These are phyloP conservation scores for Byssothecium circinans DNA, from an alignment of 2,329 filamentous ascomycete species.

Conservation along the genomic window DNA sequence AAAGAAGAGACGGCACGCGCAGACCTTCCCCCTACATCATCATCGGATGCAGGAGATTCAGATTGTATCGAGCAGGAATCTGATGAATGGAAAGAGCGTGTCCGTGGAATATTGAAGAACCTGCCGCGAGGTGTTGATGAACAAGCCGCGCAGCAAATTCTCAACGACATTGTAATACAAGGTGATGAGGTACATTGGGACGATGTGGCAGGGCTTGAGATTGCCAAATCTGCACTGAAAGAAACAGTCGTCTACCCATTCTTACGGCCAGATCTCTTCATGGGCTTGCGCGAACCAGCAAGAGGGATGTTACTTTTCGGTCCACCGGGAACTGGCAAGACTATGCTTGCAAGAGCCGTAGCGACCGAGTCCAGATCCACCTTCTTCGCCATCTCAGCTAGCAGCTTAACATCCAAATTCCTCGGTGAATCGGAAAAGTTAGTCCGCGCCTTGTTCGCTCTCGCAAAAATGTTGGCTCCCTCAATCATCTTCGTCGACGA, in stretches of 20 bases:
- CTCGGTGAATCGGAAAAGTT: conserved; percentile 96
- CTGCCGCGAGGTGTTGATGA: conserved; percentile 82
- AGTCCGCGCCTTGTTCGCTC: conserved; percentile 83
- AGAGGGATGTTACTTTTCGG: conserved; percentile 95
- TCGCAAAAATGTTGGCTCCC: conserved; percentile 87
- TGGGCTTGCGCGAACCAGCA: conserved; percentile 90
- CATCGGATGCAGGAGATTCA: conserved; percentile 29
- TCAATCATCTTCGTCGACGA: conserved; percentile 99
- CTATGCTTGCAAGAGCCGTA: conserved; percentile 92
- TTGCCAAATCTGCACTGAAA: conserved; percentile 87
- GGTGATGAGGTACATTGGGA: conserved; percentile 95
- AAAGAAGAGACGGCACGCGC: conserved; percentile 35
- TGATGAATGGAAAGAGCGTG: conserved; percentile 40
- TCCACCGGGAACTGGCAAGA: conserved; percentile 96
- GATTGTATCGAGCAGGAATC: conserved; percentile 29
- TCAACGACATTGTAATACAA: conserved; percentile 93
- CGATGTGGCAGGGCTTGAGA: conserved; percentile 87
- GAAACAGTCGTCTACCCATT: conserved; percentile 98
- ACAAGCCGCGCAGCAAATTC: conserved; percentile 81
- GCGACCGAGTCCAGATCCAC: conserved; percentile 93
- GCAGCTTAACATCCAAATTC: conserved; percentile 92
- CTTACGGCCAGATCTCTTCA: conserved; percentile 90
- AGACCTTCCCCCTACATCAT: conserved; percentile 35
- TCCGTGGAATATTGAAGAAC: conserved; percentile 64
- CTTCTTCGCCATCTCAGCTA: conserved; percentile 96